Conservation (phyloP, 129 eudicot genomes). For the sunflower (Helianthus annuus) region HanXRQr2.0-SUNRISE NC_035435.2:172820388-172820887, state of each 20-base stretch:
- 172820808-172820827: conserved; percentile 9
- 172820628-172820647: conserved; percentile 30
- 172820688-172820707: neutral
- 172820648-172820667: conserved; percentile 30
- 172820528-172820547: neutral
- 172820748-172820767: conserved; percentile 12
- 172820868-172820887: conserved; percentile 39
- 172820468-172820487: neutral
- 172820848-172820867: conserved; percentile 24
- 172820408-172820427: conserved; percentile 8
- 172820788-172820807: conserved; percentile 18
- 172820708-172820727: conserved; percentile 11
- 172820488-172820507: conserved; percentile 20
- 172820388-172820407: neutral
- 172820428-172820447: conserved; percentile 22
- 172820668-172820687: conserved; percentile 21
- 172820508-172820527: conserved; percentile 5
- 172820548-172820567: neutral
- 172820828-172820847: neutral
- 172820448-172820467: conserved; percentile 1
- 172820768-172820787: conserved; percentile 21
- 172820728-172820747: conserved; percentile 18
- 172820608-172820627: conserved; percentile 39
- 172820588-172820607: conserved; percentile 38
- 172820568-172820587: conserved; percentile 34